Percentiles rank a stretch among this genome's conserved stretches.
Conservation (phyloP, 2,329 filamentous ascomycete genomes). For the Orbilia oligospora region DNA sequence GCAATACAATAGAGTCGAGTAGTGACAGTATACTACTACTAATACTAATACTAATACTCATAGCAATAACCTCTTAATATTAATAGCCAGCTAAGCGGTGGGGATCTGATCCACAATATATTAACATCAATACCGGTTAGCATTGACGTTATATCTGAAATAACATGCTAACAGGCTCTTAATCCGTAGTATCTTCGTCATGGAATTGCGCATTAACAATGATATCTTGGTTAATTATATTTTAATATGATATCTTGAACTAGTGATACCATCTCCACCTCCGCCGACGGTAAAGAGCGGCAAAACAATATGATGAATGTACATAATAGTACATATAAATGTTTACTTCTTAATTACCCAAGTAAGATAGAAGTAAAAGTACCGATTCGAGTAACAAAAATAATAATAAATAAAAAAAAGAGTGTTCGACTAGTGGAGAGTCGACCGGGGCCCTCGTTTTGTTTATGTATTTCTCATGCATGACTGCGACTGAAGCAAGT, state of each 20-base stretch:
- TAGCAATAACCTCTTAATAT: background rate
- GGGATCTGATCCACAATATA: no score
- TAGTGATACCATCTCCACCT: no score
- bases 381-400: background rate
- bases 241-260: no score
- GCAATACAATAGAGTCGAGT: no score
- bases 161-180: conserved; percentile 12
- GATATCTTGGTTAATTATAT: no score
- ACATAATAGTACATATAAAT: background rate
- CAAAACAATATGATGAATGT: background rate
- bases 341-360: conserved; percentile 8
- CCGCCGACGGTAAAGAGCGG: conserved; percentile 1
- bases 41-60: no score
- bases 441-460: conserved; percentile 14
- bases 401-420: background rate
- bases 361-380: background rate
- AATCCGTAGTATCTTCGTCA: no score
- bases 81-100: no score
- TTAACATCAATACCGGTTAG: no score
- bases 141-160: no score
- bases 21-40: conserved; percentile 9
- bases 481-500: conserved; percentile 35
- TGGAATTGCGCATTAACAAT: background rate
- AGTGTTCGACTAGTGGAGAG: conserved; percentile 30
- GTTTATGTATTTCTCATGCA: conserved; percentile 40